Conservation (phyloP, 352 stramenopile species). For the Phytopythium oedochilum region DNA sequence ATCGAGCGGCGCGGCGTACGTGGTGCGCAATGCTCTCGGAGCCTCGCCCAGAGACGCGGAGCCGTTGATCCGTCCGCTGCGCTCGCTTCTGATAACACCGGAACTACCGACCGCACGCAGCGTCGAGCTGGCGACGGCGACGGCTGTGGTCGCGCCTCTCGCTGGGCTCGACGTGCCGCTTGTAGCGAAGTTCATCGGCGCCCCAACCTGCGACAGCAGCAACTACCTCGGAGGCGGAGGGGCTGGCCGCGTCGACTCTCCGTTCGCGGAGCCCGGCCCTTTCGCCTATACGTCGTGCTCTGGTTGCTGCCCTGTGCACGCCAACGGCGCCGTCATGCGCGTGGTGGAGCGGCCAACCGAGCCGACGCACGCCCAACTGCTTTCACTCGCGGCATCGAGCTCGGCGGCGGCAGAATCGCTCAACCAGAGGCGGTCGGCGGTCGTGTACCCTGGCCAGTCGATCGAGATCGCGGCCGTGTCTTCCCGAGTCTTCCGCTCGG, state of each 20-base stretch:
- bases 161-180: conserved; percentile 53
- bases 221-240: conserved; percentile 10
- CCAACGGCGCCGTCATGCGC: conserved; percentile 43
- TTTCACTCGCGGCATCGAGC: conserved; percentile 1
- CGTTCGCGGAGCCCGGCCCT: conserved; percentile 37
- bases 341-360: conserved; percentile 28
- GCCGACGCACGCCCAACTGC: conserved; percentile 10
- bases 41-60: conserved; percentile 16
- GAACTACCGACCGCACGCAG: not conserved
- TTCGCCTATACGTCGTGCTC: conserved; percentile 62
- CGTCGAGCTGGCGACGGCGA: conserved; percentile 26
- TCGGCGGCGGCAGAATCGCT: not conserved
- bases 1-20: conserved; percentile 13
- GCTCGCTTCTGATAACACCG: conserved; percentile 8
- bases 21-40: conserved; percentile 39
- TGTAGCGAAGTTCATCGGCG: conserved; percentile 65
- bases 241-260: conserved; percentile 37
- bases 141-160: conserved; percentile 34
- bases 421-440: conserved; percentile 18
- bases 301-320: conserved; percentile 58
- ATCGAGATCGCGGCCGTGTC: conserved; percentile 46
- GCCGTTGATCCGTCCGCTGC: conserved; percentile 28
- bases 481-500: conserved; percentile 49
- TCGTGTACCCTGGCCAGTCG: conserved; percentile 36
- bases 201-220: conserved; percentile 40